Evolutionary conservation across 2,329 filamentous ascomycete genomes (phyloP).

Genomic region (Aspergillus cejpii): DNA sequence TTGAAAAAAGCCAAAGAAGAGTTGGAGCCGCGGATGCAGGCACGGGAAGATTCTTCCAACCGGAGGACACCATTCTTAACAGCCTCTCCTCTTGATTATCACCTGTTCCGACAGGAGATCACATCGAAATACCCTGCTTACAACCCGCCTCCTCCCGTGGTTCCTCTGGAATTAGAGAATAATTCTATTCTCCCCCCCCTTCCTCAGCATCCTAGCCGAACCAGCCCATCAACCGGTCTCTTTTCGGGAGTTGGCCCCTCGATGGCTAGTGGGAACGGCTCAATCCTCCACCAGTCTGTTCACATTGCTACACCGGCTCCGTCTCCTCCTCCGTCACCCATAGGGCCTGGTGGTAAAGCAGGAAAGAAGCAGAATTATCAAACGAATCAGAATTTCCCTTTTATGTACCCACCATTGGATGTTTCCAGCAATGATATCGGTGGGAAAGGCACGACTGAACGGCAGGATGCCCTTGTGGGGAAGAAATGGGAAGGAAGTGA

Average conservation of each 20-base stretch:
- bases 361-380: conserved; percentile 99
- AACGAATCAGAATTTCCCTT: conserved; percentile 97
- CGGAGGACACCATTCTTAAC: conserved; percentile 74
- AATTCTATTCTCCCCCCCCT: conserved; percentile 83
- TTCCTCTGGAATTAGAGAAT: conserved; percentile 83
- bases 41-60: conserved; percentile 33
- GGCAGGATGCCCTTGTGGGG: conserved; percentile 73
- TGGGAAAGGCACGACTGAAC: conserved; percentile 74
- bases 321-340: conserved; percentile 88
- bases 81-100: conserved; percentile 90
- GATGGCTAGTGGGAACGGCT: conserved; percentile 45
- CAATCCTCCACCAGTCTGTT: conserved; percentile 90
- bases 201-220: conserved; percentile 63
- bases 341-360: conserved; percentile 74
- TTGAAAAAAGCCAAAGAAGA: conserved; percentile 67
- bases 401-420: conserved; percentile 91
- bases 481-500: conserved; percentile 90
- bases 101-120: conserved; percentile 92
- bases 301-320: conserved; percentile 98
- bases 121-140: conserved; percentile 97
- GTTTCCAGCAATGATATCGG: conserved; percentile 82
- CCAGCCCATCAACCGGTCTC: conserved; percentile 56
- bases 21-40: conserved; percentile 52
- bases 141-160: conserved; percentile 72
- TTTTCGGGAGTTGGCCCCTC: conserved; percentile 50